Percentiles rank a stretch among this genome's conserved stretches.
Conservation (phyloP, 192 early-diverging fungal species). For the Chytriomyces sp. region DNA sequence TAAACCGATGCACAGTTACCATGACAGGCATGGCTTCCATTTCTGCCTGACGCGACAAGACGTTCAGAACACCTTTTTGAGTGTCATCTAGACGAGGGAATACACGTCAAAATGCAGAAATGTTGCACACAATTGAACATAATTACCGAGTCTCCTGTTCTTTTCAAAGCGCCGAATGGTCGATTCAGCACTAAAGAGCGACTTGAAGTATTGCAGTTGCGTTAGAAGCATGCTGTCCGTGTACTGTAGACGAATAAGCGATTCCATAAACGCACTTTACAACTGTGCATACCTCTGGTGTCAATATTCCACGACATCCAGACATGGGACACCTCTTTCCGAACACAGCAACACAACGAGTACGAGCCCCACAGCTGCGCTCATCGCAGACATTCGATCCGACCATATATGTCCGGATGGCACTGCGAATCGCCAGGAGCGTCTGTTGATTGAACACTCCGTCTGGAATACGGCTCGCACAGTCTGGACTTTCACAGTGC, state of each 20-base stretch:
- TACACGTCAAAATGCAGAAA: background rate
- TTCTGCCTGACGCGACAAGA: slow-evolving; percentile 28
- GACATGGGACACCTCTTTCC: slow-evolving; percentile 68
- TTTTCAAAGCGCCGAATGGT: slow-evolving; percentile 1
- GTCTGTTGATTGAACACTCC: slow-evolving; percentile 68
- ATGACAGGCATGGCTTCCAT: slow-evolving; percentile 50
- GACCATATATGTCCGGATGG: slow-evolving; percentile 75
- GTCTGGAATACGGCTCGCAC: slow-evolving; percentile 45
- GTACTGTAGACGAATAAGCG: slow-evolving; percentile 55
- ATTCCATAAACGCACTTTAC: background rate
- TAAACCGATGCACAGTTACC: slow-evolving; percentile 62
- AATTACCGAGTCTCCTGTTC: slow-evolving; percentile 1
- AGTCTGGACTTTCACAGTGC: slow-evolving; percentile 56
- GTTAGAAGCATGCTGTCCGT: slow-evolving; percentile 75
- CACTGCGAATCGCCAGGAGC: slow-evolving; percentile 59
- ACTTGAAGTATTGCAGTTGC: slow-evolving; percentile 78
- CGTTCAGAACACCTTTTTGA: background rate
- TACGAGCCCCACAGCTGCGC: slow-evolving; percentile 62
- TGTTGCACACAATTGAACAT: background rate
- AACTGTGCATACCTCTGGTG: slow-evolving; percentile 56
- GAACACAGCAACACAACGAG: slow-evolving; percentile 69
- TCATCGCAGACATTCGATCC: slow-evolving; percentile 82
- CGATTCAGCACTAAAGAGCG: slow-evolving; percentile 63
- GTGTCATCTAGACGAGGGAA: background rate
- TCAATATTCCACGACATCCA: slow-evolving; percentile 71